Base-by-base conservation (phyloP, 805 yeast species). In the Saccharomycopsis javanensis region DNA sequence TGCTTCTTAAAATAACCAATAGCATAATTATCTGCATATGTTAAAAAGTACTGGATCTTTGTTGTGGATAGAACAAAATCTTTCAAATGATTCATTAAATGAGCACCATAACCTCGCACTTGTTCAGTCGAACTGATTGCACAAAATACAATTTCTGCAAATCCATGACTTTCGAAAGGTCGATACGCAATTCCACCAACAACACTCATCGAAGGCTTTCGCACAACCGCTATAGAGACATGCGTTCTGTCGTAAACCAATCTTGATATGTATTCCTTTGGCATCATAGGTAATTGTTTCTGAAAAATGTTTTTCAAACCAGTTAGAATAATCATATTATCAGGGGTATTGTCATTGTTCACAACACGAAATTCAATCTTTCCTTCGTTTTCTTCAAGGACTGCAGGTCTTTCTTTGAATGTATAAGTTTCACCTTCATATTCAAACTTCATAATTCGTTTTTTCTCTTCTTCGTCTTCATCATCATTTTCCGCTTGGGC, bases 81-180 rank as follows among this genome's bases (percentile, higher is more conserved):
- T 67, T 94, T 94, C 64, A 94, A 74, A 72, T 94, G 99, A 69
- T 94, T 94, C 99, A 94, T 94, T 66, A 94, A 71, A 71, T 94
- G 99, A 0, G 99, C 99, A 71, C 99, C 99, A 68, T 94, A 94
- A 35, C 99, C 99, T 62, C 97, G 75, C 18, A 94, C 99, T 73
- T 94, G 99, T 68, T 94, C 99, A 0, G 97, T 88, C 1, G 97
- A 88, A 50, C 96, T 86, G 59, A 94, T 94, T 28, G 99, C 99
- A 79, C 97, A 94, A 66, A 94, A 94, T 27, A 94, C 99, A 73
- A 94, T 94, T 70, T 94, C 99, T 1, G 99, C 99, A 77, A 94
- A 94, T 66, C 81, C 86, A 60, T 96, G 79, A 55, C 82, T 81
- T 66, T 89, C 88, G 70, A 94, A 94, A 2, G 99, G 99, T 60